Conservation (phyloP, 371 early-diverging fungal genomes). For the Mortierella sp. region DNA sequence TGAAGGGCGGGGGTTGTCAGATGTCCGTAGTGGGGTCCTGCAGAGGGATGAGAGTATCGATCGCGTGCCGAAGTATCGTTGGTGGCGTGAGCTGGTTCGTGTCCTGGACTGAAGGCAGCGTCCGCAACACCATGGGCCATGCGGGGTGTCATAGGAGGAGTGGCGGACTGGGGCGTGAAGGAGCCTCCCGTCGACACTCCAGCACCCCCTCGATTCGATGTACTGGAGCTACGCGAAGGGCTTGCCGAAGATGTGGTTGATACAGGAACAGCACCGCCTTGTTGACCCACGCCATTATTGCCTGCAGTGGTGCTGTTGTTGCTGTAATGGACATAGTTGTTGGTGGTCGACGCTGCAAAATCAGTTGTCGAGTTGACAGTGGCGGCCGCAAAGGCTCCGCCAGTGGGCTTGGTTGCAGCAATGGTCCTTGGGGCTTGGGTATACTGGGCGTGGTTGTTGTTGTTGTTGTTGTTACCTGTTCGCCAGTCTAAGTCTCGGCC, state of each 20-base stretch:
- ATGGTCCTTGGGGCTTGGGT: conserved; percentile 38
- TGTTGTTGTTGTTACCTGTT: not conserved
- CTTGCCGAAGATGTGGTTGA: conserved; percentile 47
- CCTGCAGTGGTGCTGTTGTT: conserved; percentile 4
- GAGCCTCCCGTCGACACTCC: conserved; percentile 30
- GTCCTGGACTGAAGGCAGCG: conserved; percentile 1
- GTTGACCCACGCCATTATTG: not conserved
- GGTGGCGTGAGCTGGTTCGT: conserved; percentile 6
- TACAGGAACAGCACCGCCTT: not conserved
- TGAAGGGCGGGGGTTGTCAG: conserved; percentile 9
- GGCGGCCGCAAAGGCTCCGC: conserved; percentile 20
- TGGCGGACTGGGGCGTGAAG: conserved; percentile 40
- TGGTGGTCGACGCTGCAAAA: not conserved
- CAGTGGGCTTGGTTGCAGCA: conserved; percentile 36
- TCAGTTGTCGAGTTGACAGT: conserved; percentile 17
- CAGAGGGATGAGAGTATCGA: conserved; percentile 9
- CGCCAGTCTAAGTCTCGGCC: conserved; percentile 13
- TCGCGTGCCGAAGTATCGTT: conserved; percentile 13
- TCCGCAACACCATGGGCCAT: conserved; percentile 14
- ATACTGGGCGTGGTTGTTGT: not conserved
- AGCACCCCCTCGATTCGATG: conserved; percentile 38
- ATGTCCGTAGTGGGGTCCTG: conserved; percentile 11
- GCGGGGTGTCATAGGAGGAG: conserved; percentile 49
- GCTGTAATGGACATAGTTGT: not conserved
- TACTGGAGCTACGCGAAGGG: conserved; percentile 56